These are phyloP conservation scores for Paecilomyces niveus DNA, from an alignment of 2,329 filamentous ascomycete genomes.

Conservation along the genomic window DNA sequence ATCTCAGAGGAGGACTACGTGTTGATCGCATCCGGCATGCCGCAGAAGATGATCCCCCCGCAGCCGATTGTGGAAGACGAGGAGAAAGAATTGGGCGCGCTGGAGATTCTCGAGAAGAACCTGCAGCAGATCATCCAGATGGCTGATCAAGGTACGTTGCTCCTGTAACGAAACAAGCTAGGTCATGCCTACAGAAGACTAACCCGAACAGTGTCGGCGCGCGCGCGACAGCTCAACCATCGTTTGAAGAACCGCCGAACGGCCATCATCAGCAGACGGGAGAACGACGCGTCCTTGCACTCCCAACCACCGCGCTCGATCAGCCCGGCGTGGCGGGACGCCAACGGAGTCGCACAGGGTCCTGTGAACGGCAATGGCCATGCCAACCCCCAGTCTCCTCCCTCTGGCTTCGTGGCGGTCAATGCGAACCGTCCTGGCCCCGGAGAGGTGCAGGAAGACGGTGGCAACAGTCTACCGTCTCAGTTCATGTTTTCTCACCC, in stretches of 20 bases:
- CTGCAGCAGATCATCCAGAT: slow-evolving; percentile 69
- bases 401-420: slow-evolving; percentile 52
- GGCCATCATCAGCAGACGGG: slow-evolving; percentile 61
- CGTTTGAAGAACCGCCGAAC: slow-evolving; percentile 66
- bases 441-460: slow-evolving; percentile 27
- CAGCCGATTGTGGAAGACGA: slow-evolving; percentile 81
- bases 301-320: slow-evolving; percentile 24
- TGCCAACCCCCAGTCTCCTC: slow-evolving; percentile 37
- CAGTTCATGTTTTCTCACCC: slow-evolving; percentile 36
- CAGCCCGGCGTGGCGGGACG: slow-evolving; percentile 32
- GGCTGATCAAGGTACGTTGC: slow-evolving; percentile 61
- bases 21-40: slow-evolving; percentile 72
- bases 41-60: slow-evolving; percentile 73
- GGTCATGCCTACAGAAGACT: background rate
- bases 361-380: slow-evolving; percentile 20
- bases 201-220: slow-evolving; percentile 50
- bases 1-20: slow-evolving; percentile 85
- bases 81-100: slow-evolving; percentile 71
- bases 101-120: slow-evolving; percentile 77
- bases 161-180: background rate
- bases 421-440: slow-evolving; percentile 43
- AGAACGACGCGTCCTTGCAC: slow-evolving; percentile 32
- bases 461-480: slow-evolving; percentile 18
- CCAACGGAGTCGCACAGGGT: slow-evolving; percentile 18
- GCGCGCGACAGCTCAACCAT: slow-evolving; percentile 73